Evolutionary conservation across 331 rosid genomes (phyloP).

Genomic region (Pyracantha coccinea): DNA sequence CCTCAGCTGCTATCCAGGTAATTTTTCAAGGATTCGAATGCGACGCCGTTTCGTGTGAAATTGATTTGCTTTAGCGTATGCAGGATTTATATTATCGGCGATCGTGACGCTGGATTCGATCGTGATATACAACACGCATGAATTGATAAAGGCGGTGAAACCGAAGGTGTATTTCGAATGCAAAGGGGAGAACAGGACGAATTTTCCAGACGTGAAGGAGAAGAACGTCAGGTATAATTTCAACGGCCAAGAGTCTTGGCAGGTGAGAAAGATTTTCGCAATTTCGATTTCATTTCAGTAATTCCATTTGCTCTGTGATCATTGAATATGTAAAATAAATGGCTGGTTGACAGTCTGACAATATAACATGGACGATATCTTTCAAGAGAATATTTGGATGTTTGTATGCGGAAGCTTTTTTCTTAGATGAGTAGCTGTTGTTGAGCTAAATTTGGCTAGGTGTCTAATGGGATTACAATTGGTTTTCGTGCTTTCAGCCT

Average conservation of each 20-base stretch:
- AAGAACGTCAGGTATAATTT: slow-evolving; percentile 41
- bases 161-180: slow-evolving; percentile 77
- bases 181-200: slow-evolving; percentile 51
- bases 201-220: slow-evolving; percentile 69
- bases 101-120: slow-evolving; percentile 61
- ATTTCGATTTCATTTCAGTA: not conserved
- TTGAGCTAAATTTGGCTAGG: slow-evolving; percentile 13
- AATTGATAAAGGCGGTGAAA: slow-evolving; percentile 35
- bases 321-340: not conserved
- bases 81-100: slow-evolving; percentile 50
- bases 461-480: slow-evolving; percentile 1
- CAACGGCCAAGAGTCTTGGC: slow-evolving; percentile 94
- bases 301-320: not conserved
- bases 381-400: not conserved
- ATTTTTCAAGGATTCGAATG: not conserved
- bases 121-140: slow-evolving; percentile 66
- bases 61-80: not conserved
- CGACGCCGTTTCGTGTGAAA: not conserved
- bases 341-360: not conserved
- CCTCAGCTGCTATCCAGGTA: slow-evolving; percentile 55
- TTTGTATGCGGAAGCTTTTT: not conserved
- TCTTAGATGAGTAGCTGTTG: not conserved
- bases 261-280: slow-evolving; percentile 33
- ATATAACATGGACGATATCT: not conserved
- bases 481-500: slow-evolving; percentile 54